Conservation (phyloP, 208 protist genomes). For the Lotmaria passim region DNA sequence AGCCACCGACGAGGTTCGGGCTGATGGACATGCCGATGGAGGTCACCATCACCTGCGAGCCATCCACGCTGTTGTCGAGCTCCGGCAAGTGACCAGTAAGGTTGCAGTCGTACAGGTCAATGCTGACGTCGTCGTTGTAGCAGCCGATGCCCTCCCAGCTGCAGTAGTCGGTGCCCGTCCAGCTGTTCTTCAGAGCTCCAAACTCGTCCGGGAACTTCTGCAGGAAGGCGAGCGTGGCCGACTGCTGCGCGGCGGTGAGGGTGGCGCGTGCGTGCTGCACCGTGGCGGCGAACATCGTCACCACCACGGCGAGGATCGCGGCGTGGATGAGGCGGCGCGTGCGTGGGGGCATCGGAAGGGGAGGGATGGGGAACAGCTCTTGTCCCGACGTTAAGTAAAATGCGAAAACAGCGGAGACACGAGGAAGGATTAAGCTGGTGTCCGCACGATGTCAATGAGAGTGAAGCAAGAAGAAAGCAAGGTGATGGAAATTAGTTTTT, state of each 20-base stretch:
- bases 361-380: no score
- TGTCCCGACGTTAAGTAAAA: no score
- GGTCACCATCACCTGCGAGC: conserved; percentile 4
- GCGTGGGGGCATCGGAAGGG: no score
- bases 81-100: conserved; percentile 19
- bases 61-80: background rate
- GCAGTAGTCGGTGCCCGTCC: conserved; percentile 29
- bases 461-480: no score
- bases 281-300: conserved; percentile 4
- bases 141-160: conserved; percentile 24
- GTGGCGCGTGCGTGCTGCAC: background rate
- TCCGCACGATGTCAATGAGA: no score
- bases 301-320: background rate
- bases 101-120: conserved; percentile 19
- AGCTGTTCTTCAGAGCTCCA: background rate
- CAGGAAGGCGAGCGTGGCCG: background rate
- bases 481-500: no score
- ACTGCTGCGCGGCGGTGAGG: conserved; percentile 1
- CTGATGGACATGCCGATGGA: conserved; percentile 30
- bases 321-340: no score
- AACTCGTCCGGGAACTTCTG: background rate
- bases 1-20: conserved; percentile 1
- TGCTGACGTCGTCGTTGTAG: conserved; percentile 22
- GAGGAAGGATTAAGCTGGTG: no score
- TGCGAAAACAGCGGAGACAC: no score